Conservation (phyloP, 495 filamentous ascomycete genomes). For the Platismatia glauca region DNA sequence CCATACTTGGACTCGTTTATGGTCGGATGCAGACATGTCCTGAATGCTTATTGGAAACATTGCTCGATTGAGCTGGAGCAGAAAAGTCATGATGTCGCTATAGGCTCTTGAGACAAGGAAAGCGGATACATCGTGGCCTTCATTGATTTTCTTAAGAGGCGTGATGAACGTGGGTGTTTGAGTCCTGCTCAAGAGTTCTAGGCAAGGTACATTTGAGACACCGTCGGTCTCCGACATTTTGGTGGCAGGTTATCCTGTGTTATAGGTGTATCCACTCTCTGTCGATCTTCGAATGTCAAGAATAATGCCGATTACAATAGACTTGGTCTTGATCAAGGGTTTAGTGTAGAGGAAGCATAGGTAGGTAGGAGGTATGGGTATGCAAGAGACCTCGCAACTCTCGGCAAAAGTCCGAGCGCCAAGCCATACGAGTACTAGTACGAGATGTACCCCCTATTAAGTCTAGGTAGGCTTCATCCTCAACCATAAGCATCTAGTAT, state of each 20-base stretch:
- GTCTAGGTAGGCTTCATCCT: constrained; percentile 68
- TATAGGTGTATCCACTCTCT: background rate
- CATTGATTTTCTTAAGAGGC: constrained; percentile 73
- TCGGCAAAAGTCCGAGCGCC: no score
- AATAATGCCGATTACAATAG: background rate
- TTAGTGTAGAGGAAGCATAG: no score
- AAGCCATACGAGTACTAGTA: no score
- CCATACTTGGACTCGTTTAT: constrained; percentile 43
- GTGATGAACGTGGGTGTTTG: constrained; percentile 37
- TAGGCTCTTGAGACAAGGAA: constrained; percentile 79
- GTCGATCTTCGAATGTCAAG: background rate
- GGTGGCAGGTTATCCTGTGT: background rate
- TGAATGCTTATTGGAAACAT: constrained; percentile 60
- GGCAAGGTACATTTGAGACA: constrained; percentile 5
- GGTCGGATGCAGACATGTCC: constrained; percentile 14
- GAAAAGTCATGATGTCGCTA: constrained; percentile 72
- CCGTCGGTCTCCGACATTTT: background rate
- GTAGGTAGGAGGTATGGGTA: no score
- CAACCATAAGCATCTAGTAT: constrained; percentile 79
- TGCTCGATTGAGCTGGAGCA: constrained; percentile 80
- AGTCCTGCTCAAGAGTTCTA: constrained; percentile 20
- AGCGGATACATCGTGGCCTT: constrained; percentile 62
- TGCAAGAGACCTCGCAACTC: no score
- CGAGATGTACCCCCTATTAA: no score
- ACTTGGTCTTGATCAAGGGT: no score